Evolutionary conservation across 164 flowering plant species (phyloP), one percentile per base, ranked within the genome.

Genomic region (Berberis vulgaris): DNA sequence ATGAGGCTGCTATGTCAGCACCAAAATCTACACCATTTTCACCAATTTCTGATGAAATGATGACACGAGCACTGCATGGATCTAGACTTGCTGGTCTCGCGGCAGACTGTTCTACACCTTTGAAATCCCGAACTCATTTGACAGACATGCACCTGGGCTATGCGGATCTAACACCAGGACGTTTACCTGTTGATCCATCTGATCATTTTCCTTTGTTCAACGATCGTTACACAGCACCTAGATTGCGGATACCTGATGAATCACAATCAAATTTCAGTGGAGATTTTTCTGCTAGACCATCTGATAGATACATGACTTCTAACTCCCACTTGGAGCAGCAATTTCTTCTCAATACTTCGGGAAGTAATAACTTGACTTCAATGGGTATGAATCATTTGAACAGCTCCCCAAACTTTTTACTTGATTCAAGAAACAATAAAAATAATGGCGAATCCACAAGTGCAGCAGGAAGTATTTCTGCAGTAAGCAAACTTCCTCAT

Each of bases 131-230:
- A 46, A 4, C 76, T 47, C 94, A 86, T 70, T 56, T 88, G 67
- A 87, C 96, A n/a, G 97, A 94, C 71, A 90, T 90, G 75, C 84
- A 88, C 69, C 71, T 94, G 73, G 96, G 96, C 6, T 76, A 81
- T 65, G 77, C 80, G 57, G 86, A 84, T 77, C 66, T 76, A 47
- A 52, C 74, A 43, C 53, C 86, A 1, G 61, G 67, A 69, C 57
- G 74, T 54, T 77, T 78, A 43, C 77, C 63, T 66, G 62, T 69
- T 60, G 90, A 77, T 42, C 73, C 81, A 50, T 44, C 73, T 6
- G 76, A 80, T 61, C 80, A 71, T 57, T 65, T 73, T 59, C 69
- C 72, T 66, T 54, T 75, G 46, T 76, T 49, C 40, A 69, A 73
- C 73, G 83, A 79, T 44, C 73, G 62, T 45, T 65, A 66, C 60